Conservation (phyloP, 257 asterid genomes). For the Prunella vulgaris region DNA sequence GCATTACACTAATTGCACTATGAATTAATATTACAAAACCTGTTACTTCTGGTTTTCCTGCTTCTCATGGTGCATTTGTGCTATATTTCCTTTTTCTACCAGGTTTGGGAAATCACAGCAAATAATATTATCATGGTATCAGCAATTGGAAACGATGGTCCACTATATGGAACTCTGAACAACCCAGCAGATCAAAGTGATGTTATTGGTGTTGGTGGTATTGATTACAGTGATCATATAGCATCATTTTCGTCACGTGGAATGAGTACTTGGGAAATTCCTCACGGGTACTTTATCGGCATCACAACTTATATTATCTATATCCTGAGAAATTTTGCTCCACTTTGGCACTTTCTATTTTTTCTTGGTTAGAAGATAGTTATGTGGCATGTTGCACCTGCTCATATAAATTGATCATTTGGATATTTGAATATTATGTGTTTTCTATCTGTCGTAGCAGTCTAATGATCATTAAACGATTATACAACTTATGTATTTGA, state of each 20-base stretch:
- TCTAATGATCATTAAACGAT: background rate
- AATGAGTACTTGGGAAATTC: constrained; percentile 99
- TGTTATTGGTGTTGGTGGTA: constrained; percentile 99
- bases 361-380: constrained; percentile 14
- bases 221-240: constrained; percentile 96
- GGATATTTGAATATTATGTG: constrained; percentile 5
- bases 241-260: constrained; percentile 99
- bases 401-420: constrained; percentile 7
- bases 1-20: background rate
- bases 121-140: constrained; percentile 96
- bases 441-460: background rate
- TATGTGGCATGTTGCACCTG: background rate
- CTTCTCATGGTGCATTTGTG: constrained; percentile 1
- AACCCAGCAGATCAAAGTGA: constrained; percentile 99
- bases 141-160: constrained; percentile 98
- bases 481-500: constrained; percentile 1
- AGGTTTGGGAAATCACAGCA: constrained; percentile 99
- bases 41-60: constrained; percentile 8
- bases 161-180: constrained; percentile 96
- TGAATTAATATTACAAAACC: constrained; percentile 12
- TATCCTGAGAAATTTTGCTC: background rate
- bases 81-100: constrained; percentile 20
- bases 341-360: background rate
- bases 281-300: constrained; percentile 76
- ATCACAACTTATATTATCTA: constrained; percentile 15